Conservation (phyloP, 139 green algal species). For the Diplosphaera chodatii region DNA sequence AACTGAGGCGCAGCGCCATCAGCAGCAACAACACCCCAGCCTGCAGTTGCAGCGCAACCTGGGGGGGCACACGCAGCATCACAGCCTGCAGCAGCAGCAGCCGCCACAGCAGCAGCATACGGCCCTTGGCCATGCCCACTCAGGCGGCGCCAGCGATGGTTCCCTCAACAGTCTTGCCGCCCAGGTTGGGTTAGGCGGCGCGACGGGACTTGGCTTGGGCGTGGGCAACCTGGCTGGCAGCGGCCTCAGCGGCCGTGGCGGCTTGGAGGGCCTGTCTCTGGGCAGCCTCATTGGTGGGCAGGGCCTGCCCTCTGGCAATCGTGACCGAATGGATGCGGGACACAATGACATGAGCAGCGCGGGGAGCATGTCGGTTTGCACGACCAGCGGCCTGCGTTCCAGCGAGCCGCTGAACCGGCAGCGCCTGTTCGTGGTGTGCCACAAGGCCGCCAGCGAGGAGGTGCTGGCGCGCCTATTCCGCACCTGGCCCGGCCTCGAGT, state of each 20-base stretch:
- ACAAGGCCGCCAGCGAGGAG: slow-evolving; percentile 74
- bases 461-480: slow-evolving; percentile 68
- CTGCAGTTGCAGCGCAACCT: neutral
- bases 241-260: neutral
- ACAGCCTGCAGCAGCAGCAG: neutral
- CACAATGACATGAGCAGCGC: slow-evolving; percentile 1
- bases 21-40: neutral
- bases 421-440: slow-evolving; percentile 80
- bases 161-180: neutral
- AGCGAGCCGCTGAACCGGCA: slow-evolving; percentile 45
- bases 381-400: neutral
- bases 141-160: neutral
- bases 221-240: slow-evolving; percentile 17
- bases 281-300: neutral
- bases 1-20: neutral
- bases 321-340: neutral
- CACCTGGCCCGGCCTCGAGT: slow-evolving; percentile 77
- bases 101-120: neutral
- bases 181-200: too few relatives aligned
- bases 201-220: neutral
- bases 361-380: neutral
- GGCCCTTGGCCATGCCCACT: neutral
- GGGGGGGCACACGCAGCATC: neutral
- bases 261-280: neutral
- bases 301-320: neutral